Base-by-base conservation (phyloP, 208 protist genomes). In the Wallacemonas collosoma region DNA sequence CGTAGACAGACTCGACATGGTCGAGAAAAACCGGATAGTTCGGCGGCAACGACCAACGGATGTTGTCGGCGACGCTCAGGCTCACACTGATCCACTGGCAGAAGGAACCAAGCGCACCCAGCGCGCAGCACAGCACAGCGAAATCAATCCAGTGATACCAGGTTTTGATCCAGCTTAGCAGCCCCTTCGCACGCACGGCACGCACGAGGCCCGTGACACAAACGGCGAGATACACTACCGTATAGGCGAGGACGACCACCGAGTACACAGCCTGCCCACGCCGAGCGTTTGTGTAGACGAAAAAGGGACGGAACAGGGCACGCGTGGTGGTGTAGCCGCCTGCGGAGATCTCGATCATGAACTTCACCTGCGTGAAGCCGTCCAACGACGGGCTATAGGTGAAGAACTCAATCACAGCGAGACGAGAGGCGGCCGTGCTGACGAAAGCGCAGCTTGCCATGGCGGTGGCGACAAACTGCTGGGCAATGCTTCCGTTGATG, bases 141-240 rank as follows among this genome's bases (percentile, higher is more conserved):
- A 79, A 15, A 26, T 82, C 77, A 8, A 82, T 5, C 54, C 68
- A 75, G 53, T 73, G 77, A 38, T 62, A 82, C 57, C 64, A 50
- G 14, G 70, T 74, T 4, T 3, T 26, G 17, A 75, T 4, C 61
- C 70, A 79, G 26, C 17, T 3, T 8, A 64, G 1, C 12, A 64
- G 17, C 17, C 3, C 0, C 43, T 56, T 54, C 3, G 15, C 35
- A 12, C 63, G 63, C 12, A 40, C 47, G 6, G 47, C 47, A 3
- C 26, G 43, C 4, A 72, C 55, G 2, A 71, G 5, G 2, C 61
- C 9, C 56, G 64, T 66, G 35, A 80, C 12, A n/a, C 76, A 64
- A 40, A 71, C 41, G 15, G 15, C 44, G n/a, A 63, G 17, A 40
- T 68, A 80, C 26, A 68, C 50, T 9, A 77, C 5, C 14, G 79